Evolutionary conservation across 257 asterid genomes (phyloP), one percentile per base, ranked within the genome.

Genomic region (Solanum pinnatisectum): DNA sequence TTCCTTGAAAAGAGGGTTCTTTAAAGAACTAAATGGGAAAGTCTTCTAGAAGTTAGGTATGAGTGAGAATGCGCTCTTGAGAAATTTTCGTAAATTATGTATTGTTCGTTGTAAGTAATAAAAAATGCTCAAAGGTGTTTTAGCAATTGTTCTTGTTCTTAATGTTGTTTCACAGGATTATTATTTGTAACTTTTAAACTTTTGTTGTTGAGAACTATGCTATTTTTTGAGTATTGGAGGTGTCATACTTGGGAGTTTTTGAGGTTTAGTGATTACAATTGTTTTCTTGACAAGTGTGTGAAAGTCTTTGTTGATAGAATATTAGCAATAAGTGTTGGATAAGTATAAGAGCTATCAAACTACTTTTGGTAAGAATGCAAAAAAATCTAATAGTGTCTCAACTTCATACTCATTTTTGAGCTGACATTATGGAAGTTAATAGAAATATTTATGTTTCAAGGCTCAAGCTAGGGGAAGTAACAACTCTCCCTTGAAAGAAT

Each of bases 11-110:
- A 56, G 83, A 88, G 36, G 71, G 35, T 37, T n/a, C 79, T 76
- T 39, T n/a, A 52, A 79, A 35, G 63, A 79, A 83, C 90, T 37
- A 72, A 89, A 86, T 10, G 76, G 88, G 88, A 83, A 91, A 88
- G 89, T 70, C 36, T 42, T 88, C 78, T 32, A 46, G 84, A 87
- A 87, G 84, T 6, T 15, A 37, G 33, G 87, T 25, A 60, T 30
- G 71, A 88, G 39, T 42, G 14, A 85, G 86, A 88, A 76, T 63
- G 86, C 71, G 32, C 85, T 40, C 40, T 49, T 15, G 15, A 46
- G 56, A 15, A 81, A 25, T 27, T 67, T 81, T 87, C 33, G n/a
- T 86, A 70, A 86, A 67, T 15, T 86, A 49, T 39, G 49, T 32
- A 30, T 70, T 44, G 83, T 44, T 9, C 32, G 30, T 56, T 68